Evolutionary conservation across 805 yeast genomes (phyloP), one percentile per base, ranked within the genome.

Genomic region (Cyberlindnera maritima): DNA sequence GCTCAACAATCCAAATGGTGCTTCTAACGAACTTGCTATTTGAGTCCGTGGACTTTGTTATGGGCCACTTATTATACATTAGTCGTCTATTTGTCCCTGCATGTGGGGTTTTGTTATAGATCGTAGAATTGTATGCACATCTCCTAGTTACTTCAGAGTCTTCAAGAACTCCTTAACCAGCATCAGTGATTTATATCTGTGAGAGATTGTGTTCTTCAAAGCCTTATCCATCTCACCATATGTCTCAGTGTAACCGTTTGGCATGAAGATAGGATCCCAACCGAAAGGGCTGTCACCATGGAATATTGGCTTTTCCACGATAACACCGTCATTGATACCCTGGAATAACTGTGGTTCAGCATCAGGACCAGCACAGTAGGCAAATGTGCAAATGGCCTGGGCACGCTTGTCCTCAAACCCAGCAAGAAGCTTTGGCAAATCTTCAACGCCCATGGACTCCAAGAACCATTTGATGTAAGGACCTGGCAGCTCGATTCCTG

Each of bases 391-490:
- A 42, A 89, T 79, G 1, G 98, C 97, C 50, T 80, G 76, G 7
- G 97, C 99, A 3, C 81, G 67, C 62, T 89, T 89, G 64, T 88
- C 88, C 41, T 85, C 91, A 62, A 86, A 94, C 32, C 88, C 88
- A 50, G 70, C 80, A 35, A 95, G 71, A 83, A 92, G 76, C 58
- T 85, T 81, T 48, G 83, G 86, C 46, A 92, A 69, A 2, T 92
- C 92, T 13, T 78, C 79, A 29, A 87, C 74, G 0, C 97, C 97
- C 54, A 91, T 64, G 13, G 78, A 67, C 52, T 81, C 71, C 38
- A 88, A 76, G 67, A 94, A 94, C 99, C 99, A 92, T 66, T 92
- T 92, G 67, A 82, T 79, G 55, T 89, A 88, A 1, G 98, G 98
- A 20, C 99, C 99, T 3, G 99, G 99, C 41, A 94, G 75, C 52